phyloP scores from a whole-genome alignment of 495 filamentous ascomycete genomes.

The Penicillium cinerascens region DNA sequence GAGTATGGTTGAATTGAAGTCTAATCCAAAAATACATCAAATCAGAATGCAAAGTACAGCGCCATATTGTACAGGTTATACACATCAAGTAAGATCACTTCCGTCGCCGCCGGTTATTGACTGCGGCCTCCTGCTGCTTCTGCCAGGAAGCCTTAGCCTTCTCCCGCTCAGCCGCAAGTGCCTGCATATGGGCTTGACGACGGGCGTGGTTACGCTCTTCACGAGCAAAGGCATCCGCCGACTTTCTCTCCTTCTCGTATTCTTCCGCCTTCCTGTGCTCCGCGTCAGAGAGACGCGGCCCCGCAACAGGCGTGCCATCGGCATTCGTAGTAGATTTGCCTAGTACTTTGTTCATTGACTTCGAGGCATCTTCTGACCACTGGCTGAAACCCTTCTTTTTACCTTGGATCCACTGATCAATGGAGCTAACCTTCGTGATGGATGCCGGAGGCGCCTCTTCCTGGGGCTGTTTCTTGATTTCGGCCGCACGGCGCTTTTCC shows the following conservation, averaged over 20 bases:
- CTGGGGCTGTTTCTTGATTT: not conserved
- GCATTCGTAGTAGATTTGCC: conserved; percentile 7
- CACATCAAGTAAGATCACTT: conserved; percentile 15
- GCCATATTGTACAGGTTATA: conserved; percentile 33
- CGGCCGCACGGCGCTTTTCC: not conserved
- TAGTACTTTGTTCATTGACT: not conserved
- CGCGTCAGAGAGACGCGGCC: conserved; percentile 19
- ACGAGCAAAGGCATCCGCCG: conserved; percentile 10
- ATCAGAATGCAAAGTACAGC: conserved; percentile 18
- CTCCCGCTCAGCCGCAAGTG: conserved; percentile 10
- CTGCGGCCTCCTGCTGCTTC: conserved; percentile 6
- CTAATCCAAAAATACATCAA: conserved; percentile 17
- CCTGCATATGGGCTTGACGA: conserved; percentile 12
- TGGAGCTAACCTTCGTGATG: not conserved
- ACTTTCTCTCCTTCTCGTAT: conserved; percentile 17
- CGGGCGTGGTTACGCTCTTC: conserved; percentile 24
- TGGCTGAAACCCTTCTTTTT: conserved; percentile 3
- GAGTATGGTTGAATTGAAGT: not conserved
- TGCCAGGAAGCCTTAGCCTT: conserved; percentile 18
- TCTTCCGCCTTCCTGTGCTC: conserved; percentile 13
- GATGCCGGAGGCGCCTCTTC: not conserved
- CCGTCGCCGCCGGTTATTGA: conserved; percentile 3
- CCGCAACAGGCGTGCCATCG: conserved; percentile 13
- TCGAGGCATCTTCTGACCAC: conserved; percentile 1
- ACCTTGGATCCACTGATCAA: conserved; percentile 25